Evolutionary conservation across 495 filamentous ascomycete genomes (phyloP), one percentile per base, ranked within the genome.

Genomic region (Barbatosphaeria neglecta): DNA sequence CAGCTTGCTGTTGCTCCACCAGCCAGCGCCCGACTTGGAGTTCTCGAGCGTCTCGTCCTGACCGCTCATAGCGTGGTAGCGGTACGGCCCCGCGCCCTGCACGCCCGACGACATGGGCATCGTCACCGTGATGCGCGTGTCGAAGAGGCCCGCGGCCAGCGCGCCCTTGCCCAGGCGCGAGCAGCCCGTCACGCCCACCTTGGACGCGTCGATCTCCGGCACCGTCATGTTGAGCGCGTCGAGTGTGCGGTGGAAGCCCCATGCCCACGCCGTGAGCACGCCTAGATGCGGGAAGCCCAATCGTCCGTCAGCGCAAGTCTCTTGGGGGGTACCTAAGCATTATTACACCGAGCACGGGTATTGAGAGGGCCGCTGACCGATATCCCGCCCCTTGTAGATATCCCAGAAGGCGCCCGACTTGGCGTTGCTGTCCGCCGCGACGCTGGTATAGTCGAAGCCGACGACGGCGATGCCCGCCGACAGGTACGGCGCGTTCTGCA

Each of bases 41-140:
- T 76, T 75, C 63, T 76, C 72, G 0, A 75, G 59, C 41, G 59
- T 75, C 65, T 75, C 72, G 52, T 66, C 72, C 56, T 75, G 70
- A 11, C 73, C 73, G 58, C 65, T 70, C 13, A 75, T 53, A 24
- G 59, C 66, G 52, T 67, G 66, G 58, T 73, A 73, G 35, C 72
- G 61, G 55, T 77, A 77, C 19, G 71, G 73, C 0, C 72, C 73
- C 8, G 68, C 48, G 4, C 73, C 71, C 51, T 77, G 72, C 8
- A 75, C 66, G 3, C 73, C 72, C 33, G 67, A 67, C 51, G 69
- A 72, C 72, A 75, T 74, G 28, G 72, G 69, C 71, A 75, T 75
- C 27, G 73, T 77, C 9, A 77, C 45, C 5, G 73, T 72, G 56
- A 77, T 75, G 37, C 72, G 68, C 23, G 47, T 58, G 59, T 77